A percentile compares a stretch with the other conserved stretches of the same genome.
These are phyloP conservation scores for Beauveria brongniartii DNA, from an alignment of 2,329 filamentous ascomycete species.

Conservation along the genomic window DNA sequence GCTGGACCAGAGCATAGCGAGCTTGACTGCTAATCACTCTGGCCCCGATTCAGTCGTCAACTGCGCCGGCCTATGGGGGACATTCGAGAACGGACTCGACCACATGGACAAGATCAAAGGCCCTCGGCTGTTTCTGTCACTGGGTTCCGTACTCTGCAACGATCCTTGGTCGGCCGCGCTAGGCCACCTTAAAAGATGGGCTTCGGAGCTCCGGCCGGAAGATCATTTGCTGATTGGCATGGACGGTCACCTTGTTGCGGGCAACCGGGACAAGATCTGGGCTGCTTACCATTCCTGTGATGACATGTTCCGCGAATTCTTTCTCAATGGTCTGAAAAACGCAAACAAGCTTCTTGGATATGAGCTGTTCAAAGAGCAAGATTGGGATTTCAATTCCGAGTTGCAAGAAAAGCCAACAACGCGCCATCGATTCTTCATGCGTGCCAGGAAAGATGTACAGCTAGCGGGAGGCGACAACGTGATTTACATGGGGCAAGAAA, in stretches of 20 bases:
- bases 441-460: constrained; percentile 26
- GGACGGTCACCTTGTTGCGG: constrained; percentile 29
- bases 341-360: constrained; percentile 28
- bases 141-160: constrained; percentile 35
- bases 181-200: constrained; percentile 28
- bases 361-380: constrained; percentile 26
- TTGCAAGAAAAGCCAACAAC: constrained; percentile 29
- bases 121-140: constrained; percentile 30
- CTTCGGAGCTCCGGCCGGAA: constrained; percentile 23
- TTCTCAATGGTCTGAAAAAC: constrained; percentile 30
- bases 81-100: constrained; percentile 28
- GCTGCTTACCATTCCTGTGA: constrained; percentile 30
- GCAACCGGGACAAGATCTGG: constrained; percentile 30
- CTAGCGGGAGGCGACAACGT: constrained; percentile 18
- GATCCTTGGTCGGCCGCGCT: constrained; percentile 30
- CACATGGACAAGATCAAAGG: constrained; percentile 23
- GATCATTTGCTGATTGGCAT: constrained; percentile 33
- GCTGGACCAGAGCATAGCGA: constrained; percentile 25
- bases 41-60: constrained; percentile 20
- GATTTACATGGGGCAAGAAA: constrained; percentile 26
- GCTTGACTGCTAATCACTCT: constrained; percentile 23
- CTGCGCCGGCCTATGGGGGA: constrained; percentile 32
- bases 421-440: constrained; percentile 32
- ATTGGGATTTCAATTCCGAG: constrained; percentile 31
- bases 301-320: constrained; percentile 29